Evolutionary conservation across 257 asterid species (phyloP), one percentile per base, ranked within the genome.

Genomic region (Linderniella brevidens): DNA sequence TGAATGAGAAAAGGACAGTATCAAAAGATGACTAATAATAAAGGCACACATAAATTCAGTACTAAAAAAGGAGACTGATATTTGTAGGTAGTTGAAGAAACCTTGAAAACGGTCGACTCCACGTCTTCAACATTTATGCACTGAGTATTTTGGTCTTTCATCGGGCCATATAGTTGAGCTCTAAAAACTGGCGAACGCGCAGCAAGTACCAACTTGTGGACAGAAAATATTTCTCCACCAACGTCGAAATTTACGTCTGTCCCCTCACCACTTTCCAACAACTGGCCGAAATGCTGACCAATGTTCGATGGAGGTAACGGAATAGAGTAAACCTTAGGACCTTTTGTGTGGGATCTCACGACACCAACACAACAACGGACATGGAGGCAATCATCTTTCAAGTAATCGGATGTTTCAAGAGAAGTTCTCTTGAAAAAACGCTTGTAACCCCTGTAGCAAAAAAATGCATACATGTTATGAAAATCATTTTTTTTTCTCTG

Each of bases 151-250:
- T 80, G 90, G 66, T 78, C 94, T 74, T 78, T 88, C 98, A 83
- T 84, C 52, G 95, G 95, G 48, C 98, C 98, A 71, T 64, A 84
- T 17, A 88, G 74, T 57, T 84, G 98, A 58, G 92, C 98, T 64
- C 90, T 72, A 58, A 88, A 84, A 46, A 83, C 95, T 6, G 98
- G 95, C 39, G 98, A 88, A 15, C 94, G 93, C 52, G 98, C 93
- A 36, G 94, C 93, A 65, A 88, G 93, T 32, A 88, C 82, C 68
- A 84, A 66, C 69, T 88, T 87, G 73, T 87, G 97, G 50, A 81
- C 97, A 8, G 79, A 46, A 68, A 77, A 79, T 0, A 51, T 60
- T 63, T 87, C 93, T 43, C 78, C 98, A 67, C 73, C 69, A 57
- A 88, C 82, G 35, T 78, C 86, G 29, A 84, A 78, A 51, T 17